A percentile compares a stretch with the other conserved stretches of the same genome.
These are phyloP conservation scores for Colletotrichum costaricense DNA, from an alignment of 2,329 filamentous ascomycete genomes.

Conservation along the genomic window DNA sequence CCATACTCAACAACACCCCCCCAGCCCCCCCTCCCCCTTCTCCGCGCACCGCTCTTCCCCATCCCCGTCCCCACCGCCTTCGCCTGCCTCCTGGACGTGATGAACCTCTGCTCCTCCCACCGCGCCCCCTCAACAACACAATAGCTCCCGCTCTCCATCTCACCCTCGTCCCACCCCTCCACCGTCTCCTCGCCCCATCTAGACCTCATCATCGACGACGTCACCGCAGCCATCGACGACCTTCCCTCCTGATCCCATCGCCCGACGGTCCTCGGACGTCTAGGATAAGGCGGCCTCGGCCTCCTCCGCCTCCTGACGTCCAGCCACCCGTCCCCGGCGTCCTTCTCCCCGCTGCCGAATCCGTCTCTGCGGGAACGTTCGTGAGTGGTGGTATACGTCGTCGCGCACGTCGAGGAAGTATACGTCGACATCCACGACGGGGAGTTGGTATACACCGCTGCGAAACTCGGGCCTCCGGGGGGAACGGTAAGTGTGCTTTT, in stretches of 20 bases:
- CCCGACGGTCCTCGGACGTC: neutral
- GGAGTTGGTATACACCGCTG: constrained; percentile 15
- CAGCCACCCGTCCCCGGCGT: neutral
- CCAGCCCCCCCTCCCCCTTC: neutral
- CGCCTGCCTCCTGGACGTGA: neutral
- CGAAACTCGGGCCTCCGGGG: neutral
- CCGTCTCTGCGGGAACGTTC: constrained; percentile 4
- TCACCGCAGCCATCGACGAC: neutral
- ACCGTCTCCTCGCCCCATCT: constrained; percentile 5
- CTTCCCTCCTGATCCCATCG: neutral
- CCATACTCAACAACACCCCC: neutral
- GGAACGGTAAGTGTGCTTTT: neutral
- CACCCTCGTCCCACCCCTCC: constrained; percentile 9
- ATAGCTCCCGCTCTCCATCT: constrained; percentile 15
- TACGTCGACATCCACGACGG: constrained; percentile 32
- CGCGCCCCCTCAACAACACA: constrained; percentile 22
- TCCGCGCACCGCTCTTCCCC: neutral
- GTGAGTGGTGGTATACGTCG: constrained; percentile 10
- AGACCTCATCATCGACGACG: neutral
- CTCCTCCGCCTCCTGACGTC: neutral
- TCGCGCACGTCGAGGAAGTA: constrained; percentile 20
- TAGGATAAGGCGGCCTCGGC: constrained; percentile 5
- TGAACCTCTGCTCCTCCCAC: constrained; percentile 25
- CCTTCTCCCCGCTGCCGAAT: neutral
- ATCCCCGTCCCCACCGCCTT: neutral